Evolutionary conservation across 805 yeast genomes (phyloP), one percentile per base, ranked within the genome.

Genomic region (Candida patagonica): DNA sequence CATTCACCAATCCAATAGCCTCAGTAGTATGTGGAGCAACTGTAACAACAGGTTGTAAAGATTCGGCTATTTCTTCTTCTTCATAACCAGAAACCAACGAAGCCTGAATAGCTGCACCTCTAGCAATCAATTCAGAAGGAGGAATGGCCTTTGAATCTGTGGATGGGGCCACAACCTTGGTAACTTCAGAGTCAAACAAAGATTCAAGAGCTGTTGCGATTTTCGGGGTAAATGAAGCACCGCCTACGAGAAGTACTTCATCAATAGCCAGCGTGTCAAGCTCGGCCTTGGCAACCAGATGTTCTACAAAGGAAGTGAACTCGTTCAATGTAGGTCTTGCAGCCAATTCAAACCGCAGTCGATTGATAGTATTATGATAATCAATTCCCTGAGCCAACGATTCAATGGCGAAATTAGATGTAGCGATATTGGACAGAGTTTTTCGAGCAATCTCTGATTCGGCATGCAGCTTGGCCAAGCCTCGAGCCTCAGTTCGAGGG

Each of bases 91-190:
- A 68, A 54, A 89, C 70, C 45, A 76, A 57, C 27, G 94, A 77
- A 38, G 96, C 98, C 72, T 92, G 97, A 60, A 89, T 73, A 47
- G 97, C 96, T 43, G 96, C 94, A 66, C 98, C 98, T 57, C 94
- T 80, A 49, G 94, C 79, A 49, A 81, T 70, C 56, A 87, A 71
- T 68, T 92, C 97, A 57, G 84, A 79, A 45, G 98, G 96, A 65
- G 84, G 76, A 46, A 78, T 59, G 42, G 92, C 83, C 65, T 85
- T 86, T 46, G 82, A 52, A 60, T 84, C 89, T 20, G 52, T 38
- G 26, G 80, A 66, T 49, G 97, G 95, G 20, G 96, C 78, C 46
- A 78, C 68, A 40, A 88, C 72, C 39, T 67, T 73, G 41, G 86
- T 78, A 35, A 80, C 60, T 38, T 50, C 49, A 61, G 82, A 92